A percentile compares a stretch with the other conserved stretches of the same genome.
Evolutionary conservation across 305 asterid genomes (phyloP).

Genomic region (Stenogyne calaminthoides): DNA sequence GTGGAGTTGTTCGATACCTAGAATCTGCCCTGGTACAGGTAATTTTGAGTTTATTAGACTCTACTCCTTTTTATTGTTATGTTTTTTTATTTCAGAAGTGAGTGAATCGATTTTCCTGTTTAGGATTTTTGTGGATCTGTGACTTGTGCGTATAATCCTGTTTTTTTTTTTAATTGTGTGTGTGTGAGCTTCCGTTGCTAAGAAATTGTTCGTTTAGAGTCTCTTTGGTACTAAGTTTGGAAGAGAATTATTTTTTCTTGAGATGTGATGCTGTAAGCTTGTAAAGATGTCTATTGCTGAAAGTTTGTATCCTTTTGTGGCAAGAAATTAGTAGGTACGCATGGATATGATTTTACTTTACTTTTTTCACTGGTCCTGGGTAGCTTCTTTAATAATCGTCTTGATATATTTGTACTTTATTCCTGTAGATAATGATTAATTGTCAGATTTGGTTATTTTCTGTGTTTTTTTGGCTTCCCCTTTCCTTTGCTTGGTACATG

Average conservation of each 20-base stretch:
- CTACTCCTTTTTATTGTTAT: background rate
- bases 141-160: background rate
- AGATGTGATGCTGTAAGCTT: background rate
- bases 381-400: background rate
- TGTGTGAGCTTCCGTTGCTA: background rate
- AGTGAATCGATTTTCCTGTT: background rate
- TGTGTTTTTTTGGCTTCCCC: background rate
- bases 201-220: background rate
- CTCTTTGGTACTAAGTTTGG: background rate
- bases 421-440: background rate
- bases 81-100: background rate
- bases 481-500: background rate
- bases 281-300: background rate
- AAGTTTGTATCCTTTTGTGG: constrained; percentile 6
- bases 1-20: background rate
- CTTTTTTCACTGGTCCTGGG: background rate
- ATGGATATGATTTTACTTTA: background rate
- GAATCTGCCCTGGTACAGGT: constrained; percentile 24
- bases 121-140: constrained; percentile 11
- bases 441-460: constrained; percentile 10
- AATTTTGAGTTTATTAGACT: constrained; percentile 9
- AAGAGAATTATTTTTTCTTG: background rate
- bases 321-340: background rate
- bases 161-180: background rate
- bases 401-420: background rate